These are phyloP conservation scores for Cryphonectria parasitica DNA, from an alignment of 2,329 filamentous ascomycete species.

Conservation along the genomic window DNA sequence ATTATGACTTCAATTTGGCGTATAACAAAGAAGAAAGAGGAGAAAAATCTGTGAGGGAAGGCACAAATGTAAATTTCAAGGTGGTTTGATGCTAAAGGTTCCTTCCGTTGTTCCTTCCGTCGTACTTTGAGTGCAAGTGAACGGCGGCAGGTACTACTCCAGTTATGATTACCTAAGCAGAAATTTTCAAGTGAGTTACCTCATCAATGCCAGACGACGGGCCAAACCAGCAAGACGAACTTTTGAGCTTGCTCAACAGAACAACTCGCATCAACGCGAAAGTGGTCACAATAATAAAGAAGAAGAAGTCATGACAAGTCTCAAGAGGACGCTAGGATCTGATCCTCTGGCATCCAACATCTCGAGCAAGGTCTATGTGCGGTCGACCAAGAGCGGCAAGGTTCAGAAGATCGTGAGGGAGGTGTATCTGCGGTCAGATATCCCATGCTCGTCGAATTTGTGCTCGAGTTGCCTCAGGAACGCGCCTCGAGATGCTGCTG, in stretches of 20 bases:
- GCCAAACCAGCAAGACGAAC: constrained; percentile 12
- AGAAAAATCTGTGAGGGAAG: too few relatives aligned
- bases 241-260: constrained; percentile 8
- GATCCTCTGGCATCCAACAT: constrained; percentile 71
- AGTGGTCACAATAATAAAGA: constrained; percentile 18
- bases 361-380: constrained; percentile 93
- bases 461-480: constrained; percentile 75
- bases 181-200: constrained; percentile 13
- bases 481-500: constrained; percentile 79
- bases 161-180: constrained; percentile 5
- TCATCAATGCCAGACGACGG: constrained; percentile 10
- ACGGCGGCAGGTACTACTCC: neutral
- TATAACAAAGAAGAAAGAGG: too few relatives aligned
- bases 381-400: constrained; percentile 93
- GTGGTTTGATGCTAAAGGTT: too few relatives aligned
- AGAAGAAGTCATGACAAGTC: constrained; percentile 64
- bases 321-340: constrained; percentile 60
- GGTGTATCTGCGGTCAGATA: constrained; percentile 93
- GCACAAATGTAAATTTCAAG: too few relatives aligned
- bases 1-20: too few relatives aligned
- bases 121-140: neutral
- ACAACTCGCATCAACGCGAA: neutral
- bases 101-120: neutral
- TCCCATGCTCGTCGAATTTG: constrained; percentile 92
- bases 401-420: constrained; percentile 99